These are phyloP conservation scores for Hypsizygus marmoreus DNA, from an alignment of 768 basidiomycete species.

Conservation along the genomic window DNA sequence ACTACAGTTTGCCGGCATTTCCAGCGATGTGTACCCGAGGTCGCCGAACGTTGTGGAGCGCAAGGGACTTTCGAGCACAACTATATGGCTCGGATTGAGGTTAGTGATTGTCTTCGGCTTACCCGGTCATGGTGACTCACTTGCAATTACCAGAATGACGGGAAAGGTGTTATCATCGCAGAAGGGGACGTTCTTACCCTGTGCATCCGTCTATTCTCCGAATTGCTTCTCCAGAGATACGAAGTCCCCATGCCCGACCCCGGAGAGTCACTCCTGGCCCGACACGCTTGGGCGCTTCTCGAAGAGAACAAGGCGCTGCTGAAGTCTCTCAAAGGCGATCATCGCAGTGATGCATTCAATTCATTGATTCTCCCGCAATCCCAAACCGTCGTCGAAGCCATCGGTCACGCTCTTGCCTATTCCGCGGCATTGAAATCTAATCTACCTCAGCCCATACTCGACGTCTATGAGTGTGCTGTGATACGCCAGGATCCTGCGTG, in stretches of 20 bases:
- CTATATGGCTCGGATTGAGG: slow-evolving; percentile 57
- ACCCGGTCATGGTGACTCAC: slow-evolving; percentile 8
- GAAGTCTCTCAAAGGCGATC: slow-evolving; percentile 36
- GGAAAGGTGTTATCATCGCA: slow-evolving; percentile 60
- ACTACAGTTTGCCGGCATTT: slow-evolving; percentile 55
- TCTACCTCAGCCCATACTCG: slow-evolving; percentile 50
- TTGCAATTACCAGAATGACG: slow-evolving; percentile 39
- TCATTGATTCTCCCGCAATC: slow-evolving; percentile 58
- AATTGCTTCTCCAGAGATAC: slow-evolving; percentile 59
- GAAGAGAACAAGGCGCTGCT: slow-evolving; percentile 48
- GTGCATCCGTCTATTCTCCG: slow-evolving; percentile 59
- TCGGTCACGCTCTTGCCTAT: slow-evolving; percentile 65
- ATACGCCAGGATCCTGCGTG: slow-evolving; percentile 58
- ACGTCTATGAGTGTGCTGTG: slow-evolving; percentile 55
- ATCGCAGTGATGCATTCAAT: slow-evolving; percentile 55
- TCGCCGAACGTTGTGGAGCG: slow-evolving; percentile 68
- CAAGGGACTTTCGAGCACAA: slow-evolving; percentile 69
- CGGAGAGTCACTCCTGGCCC: slow-evolving; percentile 52
- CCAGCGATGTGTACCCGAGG: slow-evolving; percentile 48
- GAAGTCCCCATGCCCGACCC: slow-evolving; percentile 50
- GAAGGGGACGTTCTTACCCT: slow-evolving; percentile 56
- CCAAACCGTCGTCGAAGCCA: slow-evolving; percentile 54
- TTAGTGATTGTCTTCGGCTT: slow-evolving; percentile 22
- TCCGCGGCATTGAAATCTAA: slow-evolving; percentile 48
- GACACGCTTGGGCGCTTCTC: slow-evolving; percentile 47